Evolutionary conservation across 2,329 filamentous ascomycete species (phyloP).

Genomic region (Chrysosphaeria jannelii): DNA sequence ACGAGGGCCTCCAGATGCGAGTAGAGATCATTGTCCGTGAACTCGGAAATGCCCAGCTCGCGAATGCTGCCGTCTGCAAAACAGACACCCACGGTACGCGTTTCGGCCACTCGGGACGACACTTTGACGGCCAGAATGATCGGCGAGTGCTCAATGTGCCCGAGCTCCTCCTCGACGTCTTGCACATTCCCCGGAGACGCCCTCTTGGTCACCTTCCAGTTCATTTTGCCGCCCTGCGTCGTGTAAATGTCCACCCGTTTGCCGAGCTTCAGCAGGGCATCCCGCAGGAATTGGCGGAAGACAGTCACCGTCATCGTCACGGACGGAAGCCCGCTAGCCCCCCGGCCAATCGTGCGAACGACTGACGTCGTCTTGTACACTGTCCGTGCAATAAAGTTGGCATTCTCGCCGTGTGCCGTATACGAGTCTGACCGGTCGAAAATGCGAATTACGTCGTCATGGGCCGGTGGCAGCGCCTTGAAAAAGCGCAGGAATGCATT

Average conservation of each 20-base stretch:
- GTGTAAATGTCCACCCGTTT: conserved; percentile 82
- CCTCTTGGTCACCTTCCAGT: conserved; percentile 77
- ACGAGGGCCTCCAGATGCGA: conserved; percentile 92
- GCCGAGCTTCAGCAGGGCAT: conserved; percentile 71
- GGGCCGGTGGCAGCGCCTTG: conserved; percentile 45
- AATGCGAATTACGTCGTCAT: conserved; percentile 53
- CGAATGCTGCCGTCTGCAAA: conserved; percentile 93
- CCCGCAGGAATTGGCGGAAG: conserved; percentile 80
- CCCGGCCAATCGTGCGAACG: conserved; percentile 61
- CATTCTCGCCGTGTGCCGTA: conserved; percentile 71
- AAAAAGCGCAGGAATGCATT: conserved; percentile 91
- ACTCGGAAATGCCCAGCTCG: conserved; percentile 88
- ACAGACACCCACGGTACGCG: conserved; percentile 69
- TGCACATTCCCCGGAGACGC: conserved; percentile 90
- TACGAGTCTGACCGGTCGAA: conserved; percentile 92
- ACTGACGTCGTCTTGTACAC: conserved; percentile 97
- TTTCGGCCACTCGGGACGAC: conserved; percentile 59
- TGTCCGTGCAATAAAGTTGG: conserved; percentile 51
- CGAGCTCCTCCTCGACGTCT: conserved; percentile 81
- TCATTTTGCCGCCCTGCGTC: conserved; percentile 44
- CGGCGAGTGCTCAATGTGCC: conserved; percentile 62
- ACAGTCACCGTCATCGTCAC: conserved; percentile 91
- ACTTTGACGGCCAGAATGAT: conserved; percentile 92
- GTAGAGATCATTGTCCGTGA: conserved; percentile 94
- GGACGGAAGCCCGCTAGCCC: conserved; percentile 61